Conservation (phyloP, 2,329 filamentous ascomycete species). For the Claviceps sp. region DNA sequence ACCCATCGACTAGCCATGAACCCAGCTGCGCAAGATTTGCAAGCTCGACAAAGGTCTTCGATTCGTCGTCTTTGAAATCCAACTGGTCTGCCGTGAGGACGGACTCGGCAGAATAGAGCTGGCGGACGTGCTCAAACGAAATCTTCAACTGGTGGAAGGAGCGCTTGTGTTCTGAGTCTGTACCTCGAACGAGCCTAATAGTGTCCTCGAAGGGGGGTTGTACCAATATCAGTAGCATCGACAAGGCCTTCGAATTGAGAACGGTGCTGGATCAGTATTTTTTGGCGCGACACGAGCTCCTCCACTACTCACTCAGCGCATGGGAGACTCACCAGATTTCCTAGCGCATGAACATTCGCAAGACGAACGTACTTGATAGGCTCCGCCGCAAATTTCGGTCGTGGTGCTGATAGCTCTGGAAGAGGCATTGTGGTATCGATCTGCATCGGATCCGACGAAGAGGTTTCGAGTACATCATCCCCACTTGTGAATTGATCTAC, state of each 20-base stretch:
- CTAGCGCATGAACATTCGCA: slow-evolving; percentile 25
- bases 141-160: slow-evolving; percentile 19
- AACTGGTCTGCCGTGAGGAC: slow-evolving; percentile 22
- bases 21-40: slow-evolving; percentile 36
- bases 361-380: slow-evolving; percentile 25
- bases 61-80: slow-evolving; percentile 19
- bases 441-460: slow-evolving; percentile 20
- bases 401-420: slow-evolving; percentile 16
- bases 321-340: slow-evolving; percentile 24
- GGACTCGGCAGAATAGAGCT: slow-evolving; percentile 20
- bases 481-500: slow-evolving; percentile 19
- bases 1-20: slow-evolving; percentile 24
- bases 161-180: slow-evolving; percentile 20
- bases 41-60: slow-evolving; percentile 27
- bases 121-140: slow-evolving; percentile 20
- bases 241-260: slow-evolving; percentile 19
- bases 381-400: slow-evolving; percentile 21
- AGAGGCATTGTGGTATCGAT: slow-evolving; percentile 16
- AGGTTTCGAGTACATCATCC: slow-evolving; percentile 10
- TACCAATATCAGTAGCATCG: slow-evolving; percentile 24
- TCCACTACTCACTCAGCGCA: background rate
- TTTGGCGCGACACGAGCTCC: background rate
- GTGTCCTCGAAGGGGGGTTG: slow-evolving; percentile 24
- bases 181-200: slow-evolving; percentile 19
- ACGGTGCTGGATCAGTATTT: background rate